phyloP scores from a whole-genome alignment of 257 asterid species.

The Pogostemon cablin region DNA sequence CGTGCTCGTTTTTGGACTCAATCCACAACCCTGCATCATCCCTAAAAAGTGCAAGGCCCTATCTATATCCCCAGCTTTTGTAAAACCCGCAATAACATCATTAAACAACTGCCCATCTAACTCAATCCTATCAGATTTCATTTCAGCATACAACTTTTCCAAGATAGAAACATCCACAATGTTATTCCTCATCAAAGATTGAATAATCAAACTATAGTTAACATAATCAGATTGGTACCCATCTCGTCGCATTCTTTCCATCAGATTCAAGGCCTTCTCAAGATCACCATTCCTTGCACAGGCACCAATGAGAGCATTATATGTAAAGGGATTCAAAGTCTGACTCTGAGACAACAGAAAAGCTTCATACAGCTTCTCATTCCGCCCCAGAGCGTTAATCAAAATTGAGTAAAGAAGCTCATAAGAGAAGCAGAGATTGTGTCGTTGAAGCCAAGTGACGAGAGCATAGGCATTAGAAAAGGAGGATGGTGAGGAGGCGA shows the following conservation, averaged over 20 bases:
- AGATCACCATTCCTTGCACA: constrained; percentile 91
- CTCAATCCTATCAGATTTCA: constrained; percentile 76
- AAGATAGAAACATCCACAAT: constrained; percentile 55
- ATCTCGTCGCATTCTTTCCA: constrained; percentile 82
- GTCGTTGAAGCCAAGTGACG: constrained; percentile 84
- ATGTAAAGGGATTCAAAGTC: constrained; percentile 79
- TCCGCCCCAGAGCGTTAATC: constrained; percentile 79
- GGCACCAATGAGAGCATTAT: constrained; percentile 93
- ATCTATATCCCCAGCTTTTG: constrained; percentile 74
- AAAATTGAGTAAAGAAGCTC: constrained; percentile 85
- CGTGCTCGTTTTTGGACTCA: constrained; percentile 73
- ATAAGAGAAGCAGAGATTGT: constrained; percentile 83
- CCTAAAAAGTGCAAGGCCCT: constrained; percentile 68
- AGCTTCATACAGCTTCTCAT: constrained; percentile 89
- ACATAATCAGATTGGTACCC: constrained; percentile 88
- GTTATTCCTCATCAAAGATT: constrained; percentile 65
- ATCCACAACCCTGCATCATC: constrained; percentile 75
- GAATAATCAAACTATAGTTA: constrained; percentile 85
- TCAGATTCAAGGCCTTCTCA: constrained; percentile 81
- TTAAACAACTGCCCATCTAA: constrained; percentile 79
- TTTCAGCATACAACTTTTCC: constrained; percentile 68
- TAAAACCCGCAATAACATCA: constrained; percentile 75
- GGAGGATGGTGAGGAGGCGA: constrained; percentile 63
- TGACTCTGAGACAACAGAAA: constrained; percentile 79
- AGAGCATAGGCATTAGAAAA: constrained; percentile 64